phyloP scores from a whole-genome alignment of 108 stramenopile genomes.

The Schizochytrium sp. region DNA sequence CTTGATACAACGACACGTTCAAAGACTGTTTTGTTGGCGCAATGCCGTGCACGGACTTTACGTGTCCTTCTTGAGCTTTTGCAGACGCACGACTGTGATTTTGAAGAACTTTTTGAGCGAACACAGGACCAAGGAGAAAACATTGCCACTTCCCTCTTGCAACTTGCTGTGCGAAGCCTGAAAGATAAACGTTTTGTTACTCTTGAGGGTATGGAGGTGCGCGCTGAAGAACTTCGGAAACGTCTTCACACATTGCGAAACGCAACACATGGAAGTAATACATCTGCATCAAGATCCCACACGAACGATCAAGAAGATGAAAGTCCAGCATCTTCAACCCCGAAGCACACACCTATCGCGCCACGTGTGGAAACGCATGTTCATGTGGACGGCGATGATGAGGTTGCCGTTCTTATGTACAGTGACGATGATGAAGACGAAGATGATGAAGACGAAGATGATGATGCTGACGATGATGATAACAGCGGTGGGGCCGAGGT shows the following conservation, averaged over 20 bases:
- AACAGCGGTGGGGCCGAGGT: not conserved
- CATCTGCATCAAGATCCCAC: not conserved
- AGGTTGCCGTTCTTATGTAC: slow-evolving; percentile 34
- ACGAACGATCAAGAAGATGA: not conserved
- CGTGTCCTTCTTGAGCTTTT: slow-evolving; percentile 25
- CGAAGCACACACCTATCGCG: not conserved
- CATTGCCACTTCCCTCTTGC: slow-evolving; percentile 20
- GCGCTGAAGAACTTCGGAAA: slow-evolving; percentile 28
- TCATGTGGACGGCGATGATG: slow-evolving; percentile 12
- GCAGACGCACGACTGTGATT: slow-evolving; percentile 45
- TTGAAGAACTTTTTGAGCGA: slow-evolving; percentile 49
- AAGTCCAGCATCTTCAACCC: not conserved
- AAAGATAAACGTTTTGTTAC: slow-evolving; percentile 3
- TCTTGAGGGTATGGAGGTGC: slow-evolving; percentile 34
- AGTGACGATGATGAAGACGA: slow-evolving; percentile 38
- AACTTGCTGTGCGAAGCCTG: not conserved
- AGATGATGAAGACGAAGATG: slow-evolving; percentile 32
- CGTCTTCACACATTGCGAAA: slow-evolving; percentile 16
- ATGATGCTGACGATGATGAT: slow-evolving; percentile 17
- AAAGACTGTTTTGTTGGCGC: slow-evolving; percentile 51
- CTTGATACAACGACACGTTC: not conserved
- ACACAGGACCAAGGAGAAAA: slow-evolving; percentile 1
- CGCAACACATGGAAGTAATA: not conserved
- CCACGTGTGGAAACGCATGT: no score
- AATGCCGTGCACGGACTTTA: slow-evolving; percentile 48